Evolutionary conservation across 805 yeast species (phyloP).

Genomic region (Saccharomyces cerevisiae): DNA sequence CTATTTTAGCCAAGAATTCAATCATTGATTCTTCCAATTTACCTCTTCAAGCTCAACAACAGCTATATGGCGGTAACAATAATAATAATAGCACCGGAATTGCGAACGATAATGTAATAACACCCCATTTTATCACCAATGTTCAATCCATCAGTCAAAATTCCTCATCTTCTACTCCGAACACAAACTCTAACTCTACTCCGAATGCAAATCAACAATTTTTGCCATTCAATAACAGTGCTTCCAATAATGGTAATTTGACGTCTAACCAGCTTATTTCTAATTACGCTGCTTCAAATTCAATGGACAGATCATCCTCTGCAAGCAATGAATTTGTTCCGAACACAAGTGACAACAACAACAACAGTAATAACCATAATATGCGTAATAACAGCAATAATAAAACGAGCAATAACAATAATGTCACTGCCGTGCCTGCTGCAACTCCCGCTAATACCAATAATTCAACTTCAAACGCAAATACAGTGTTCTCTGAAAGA

Average conservation of each 20-base stretch:
- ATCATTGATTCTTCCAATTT: slow-evolving; percentile 1
- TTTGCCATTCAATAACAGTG: not conserved
- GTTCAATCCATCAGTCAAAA: not conserved
- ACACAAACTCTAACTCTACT: slow-evolving; percentile 2
- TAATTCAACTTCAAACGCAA: slow-evolving; percentile 5
- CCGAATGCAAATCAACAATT: not conserved
- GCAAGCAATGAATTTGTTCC: slow-evolving; percentile 3
- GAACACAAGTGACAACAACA: slow-evolving; percentile 6
- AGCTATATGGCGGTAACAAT: slow-evolving; percentile 12
- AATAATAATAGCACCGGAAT: slow-evolving; percentile 19
- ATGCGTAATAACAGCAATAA: not conserved
- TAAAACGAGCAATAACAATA: slow-evolving; percentile 10
- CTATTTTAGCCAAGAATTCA: slow-evolving; percentile 26
- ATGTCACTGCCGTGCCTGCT: slow-evolving; percentile 12
- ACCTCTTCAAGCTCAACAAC: not conserved
- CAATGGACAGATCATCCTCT: not conserved
- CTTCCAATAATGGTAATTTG: not conserved
- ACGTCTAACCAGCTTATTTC: not conserved
- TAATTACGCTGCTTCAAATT: not conserved
- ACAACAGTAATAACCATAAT: slow-evolving; percentile 1
- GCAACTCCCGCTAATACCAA: slow-evolving; percentile 7
- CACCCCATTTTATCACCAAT: not conserved
- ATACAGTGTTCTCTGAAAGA: slow-evolving; percentile 29
- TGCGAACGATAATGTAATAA: slow-evolving; percentile 11
- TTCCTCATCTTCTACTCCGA: slow-evolving; percentile 10